Percentiles rank a stretch among this genome's conserved stretches.
These are phyloP conservation scores for Tympanopsis confertula DNA, from an alignment of 2,329 filamentous ascomycete genomes.

Conservation along the genomic window DNA sequence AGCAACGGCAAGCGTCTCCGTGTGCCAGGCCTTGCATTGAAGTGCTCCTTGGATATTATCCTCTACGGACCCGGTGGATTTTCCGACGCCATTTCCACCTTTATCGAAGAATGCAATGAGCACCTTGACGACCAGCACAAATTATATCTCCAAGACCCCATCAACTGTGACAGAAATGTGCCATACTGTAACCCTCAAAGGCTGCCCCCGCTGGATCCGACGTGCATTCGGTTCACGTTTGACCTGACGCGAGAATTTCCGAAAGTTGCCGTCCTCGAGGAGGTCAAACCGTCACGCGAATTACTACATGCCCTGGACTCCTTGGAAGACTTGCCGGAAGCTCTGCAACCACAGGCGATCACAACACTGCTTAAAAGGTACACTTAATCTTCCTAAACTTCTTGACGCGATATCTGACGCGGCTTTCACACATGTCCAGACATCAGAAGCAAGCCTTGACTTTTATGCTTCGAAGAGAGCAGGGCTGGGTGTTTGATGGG, in stretches of 20 bases:
- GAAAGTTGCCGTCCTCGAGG: slow-evolving; percentile 2
- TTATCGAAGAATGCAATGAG: slow-evolving; percentile 16
- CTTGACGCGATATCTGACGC: slow-evolving; percentile 1
- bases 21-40: no score
- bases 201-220: slow-evolving; percentile 10
- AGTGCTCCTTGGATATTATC: slow-evolving; percentile 9
- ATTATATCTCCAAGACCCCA: slow-evolving; percentile 21
- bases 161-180: slow-evolving; percentile 11
- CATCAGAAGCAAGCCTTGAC: slow-evolving; percentile 30
- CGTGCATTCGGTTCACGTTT: slow-evolving; percentile 5
- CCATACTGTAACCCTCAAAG: slow-evolving; percentile 23
- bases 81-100: slow-evolving; percentile 15
- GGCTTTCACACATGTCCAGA: slow-evolving; percentile 10
- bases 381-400: neutral
- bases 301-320: slow-evolving; percentile 12
- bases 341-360: slow-evolving; percentile 12
- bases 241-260: slow-evolving; percentile 3
- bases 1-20: no score
- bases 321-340: slow-evolving; percentile 10
- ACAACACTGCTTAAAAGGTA: slow-evolving; percentile 12
- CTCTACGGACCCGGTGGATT: slow-evolving; percentile 16
- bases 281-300: slow-evolving; percentile 6
- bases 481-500: slow-evolving; percentile 18
- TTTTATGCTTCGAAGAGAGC: slow-evolving; percentile 26
- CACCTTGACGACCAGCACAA: slow-evolving; percentile 9